phyloP scores from a whole-genome alignment of 257 asterid genomes.

The Solanum virginianum region DNA sequence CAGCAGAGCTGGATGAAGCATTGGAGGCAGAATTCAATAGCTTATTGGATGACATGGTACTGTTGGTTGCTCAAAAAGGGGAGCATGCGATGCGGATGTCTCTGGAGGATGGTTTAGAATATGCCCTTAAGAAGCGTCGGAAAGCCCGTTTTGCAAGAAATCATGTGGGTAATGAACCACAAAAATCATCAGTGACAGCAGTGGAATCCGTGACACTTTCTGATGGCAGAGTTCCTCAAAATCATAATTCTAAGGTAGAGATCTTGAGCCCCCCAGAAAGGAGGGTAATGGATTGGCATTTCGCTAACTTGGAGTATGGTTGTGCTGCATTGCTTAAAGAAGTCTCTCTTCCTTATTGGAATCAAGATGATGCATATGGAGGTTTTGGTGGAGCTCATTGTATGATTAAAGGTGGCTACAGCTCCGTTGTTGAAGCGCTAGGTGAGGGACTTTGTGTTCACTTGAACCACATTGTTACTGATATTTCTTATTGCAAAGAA shows the following conservation, averaged over 20 bases:
- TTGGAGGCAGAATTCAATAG: conserved; percentile 88
- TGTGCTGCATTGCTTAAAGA: conserved; percentile 92
- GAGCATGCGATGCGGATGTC: conserved; percentile 80
- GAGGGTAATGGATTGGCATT: conserved; percentile 99
- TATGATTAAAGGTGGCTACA: conserved; percentile 97
- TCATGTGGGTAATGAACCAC: conserved; percentile 13
- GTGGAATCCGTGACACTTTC: conserved; percentile 15
- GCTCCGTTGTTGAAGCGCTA: conserved; percentile 81
- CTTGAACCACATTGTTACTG: conserved; percentile 71
- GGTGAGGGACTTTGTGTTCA: conserved; percentile 61
- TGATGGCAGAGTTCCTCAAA: conserved; percentile 14
- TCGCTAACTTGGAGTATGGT: conserved; percentile 96
- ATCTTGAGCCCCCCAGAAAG: conserved; percentile 81
- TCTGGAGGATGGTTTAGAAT: conserved; percentile 88
- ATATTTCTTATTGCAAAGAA: conserved; percentile 36
- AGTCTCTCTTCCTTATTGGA: conserved; percentile 96
- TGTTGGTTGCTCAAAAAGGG: conserved; percentile 87
- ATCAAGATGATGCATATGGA: conserved; percentile 92
- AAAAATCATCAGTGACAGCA: conserved; percentile 17
- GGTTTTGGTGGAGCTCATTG: conserved; percentile 99
- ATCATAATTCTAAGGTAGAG: conserved; percentile 21
- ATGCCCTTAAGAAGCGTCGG: conserved; percentile 58
- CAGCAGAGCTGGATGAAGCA: conserved; percentile 72
- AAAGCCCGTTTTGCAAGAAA: conserved; percentile 18
- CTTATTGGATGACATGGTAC: conserved; percentile 88